Evolutionary conservation across 768 basidiomycete species (phyloP), one percentile per base, ranked within the genome.

Genomic region (Suillus placidus): DNA sequence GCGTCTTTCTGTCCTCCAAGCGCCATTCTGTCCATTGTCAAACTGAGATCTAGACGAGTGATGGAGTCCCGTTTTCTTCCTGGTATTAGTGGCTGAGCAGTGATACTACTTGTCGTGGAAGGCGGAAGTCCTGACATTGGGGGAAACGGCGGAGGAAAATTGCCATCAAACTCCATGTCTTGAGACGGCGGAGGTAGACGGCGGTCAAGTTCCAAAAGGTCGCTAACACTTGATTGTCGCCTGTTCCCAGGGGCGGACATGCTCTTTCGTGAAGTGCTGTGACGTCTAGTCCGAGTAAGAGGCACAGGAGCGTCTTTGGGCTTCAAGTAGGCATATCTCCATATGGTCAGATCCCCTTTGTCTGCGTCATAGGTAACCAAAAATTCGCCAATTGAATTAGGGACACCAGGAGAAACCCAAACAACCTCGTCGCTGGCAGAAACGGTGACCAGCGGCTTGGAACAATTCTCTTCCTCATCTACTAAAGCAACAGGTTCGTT

Each of bases 241-340:
- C 81, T 80, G 63, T 71, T 80, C 13, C 74, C 78, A 52, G 70
- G 64, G 2, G 43, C 32, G 3, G 75, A 66, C 71, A 80, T 71
- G 2, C 83, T 83, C 67, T 82, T 85, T 51, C 80, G 79, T 4
- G 74, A 73, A 26, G 71, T 64, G 45, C 61, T 70, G 38, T 71
- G 71, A 6, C 71, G 61, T 26, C 69, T 70, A 37, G 73, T 62
- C 51, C 74, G 76, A 0, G 73, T 76, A 20, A 80, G 71, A 14
- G 82, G 81, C 20, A 80, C 72, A 4, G 85, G 86, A 2, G 81
- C 78, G 65, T 85, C 84, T 71, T 84, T 87, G 12, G 86, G 87
- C 67, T 85, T 86, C 66, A 89, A 75, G 69, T 88, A 89, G 0
- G 81, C 83, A 72, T 93, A 93, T 34, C 89, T 84, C 92, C 92